phyloP scores from a whole-genome alignment of 1,139 yeast species.

The Kurtzmaniella quercitrusa region DNA sequence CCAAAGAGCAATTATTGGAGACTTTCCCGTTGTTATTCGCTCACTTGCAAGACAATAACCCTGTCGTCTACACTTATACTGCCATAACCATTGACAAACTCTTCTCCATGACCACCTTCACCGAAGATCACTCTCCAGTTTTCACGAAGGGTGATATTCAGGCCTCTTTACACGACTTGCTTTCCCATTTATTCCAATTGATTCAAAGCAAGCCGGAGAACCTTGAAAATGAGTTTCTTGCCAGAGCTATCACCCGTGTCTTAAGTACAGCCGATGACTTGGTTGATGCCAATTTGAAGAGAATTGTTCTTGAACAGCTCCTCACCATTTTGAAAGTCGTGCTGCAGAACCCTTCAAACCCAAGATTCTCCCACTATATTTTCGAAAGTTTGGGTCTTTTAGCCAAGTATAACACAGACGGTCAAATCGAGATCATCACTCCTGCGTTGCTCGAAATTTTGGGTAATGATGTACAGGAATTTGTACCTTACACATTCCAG shows the following conservation, averaged over 20 bases:
- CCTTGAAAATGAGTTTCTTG: slow-evolving; percentile 87
- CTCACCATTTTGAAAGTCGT: slow-evolving; percentile 66
- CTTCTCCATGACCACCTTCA: slow-evolving; percentile 65
- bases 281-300: slow-evolving; percentile 33
- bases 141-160: slow-evolving; percentile 70
- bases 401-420: slow-evolving; percentile 45
- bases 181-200: slow-evolving; percentile 63
- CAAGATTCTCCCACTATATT: slow-evolving; percentile 83
- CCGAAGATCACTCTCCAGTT: slow-evolving; percentile 44
- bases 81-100: slow-evolving; percentile 91
- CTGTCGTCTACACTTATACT: slow-evolving; percentile 88
- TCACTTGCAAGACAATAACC: slow-evolving; percentile 59
- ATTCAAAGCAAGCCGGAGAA: slow-evolving; percentile 67
- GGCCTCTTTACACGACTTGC: slow-evolving; percentile 44
- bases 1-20: slow-evolving; percentile 74
- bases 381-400: slow-evolving; percentile 86
- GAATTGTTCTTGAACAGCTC: slow-evolving; percentile 59
- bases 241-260: slow-evolving; percentile 85
- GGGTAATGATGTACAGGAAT: slow-evolving; percentile 87
- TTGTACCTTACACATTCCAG: slow-evolving; percentile 90
- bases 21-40: slow-evolving; percentile 77
- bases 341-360: slow-evolving; percentile 90
- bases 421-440: slow-evolving; percentile 53
- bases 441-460: slow-evolving; percentile 67
- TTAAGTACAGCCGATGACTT: slow-evolving; percentile 71